Evolutionary conservation across 202 grass and related monocot genomes (phyloP), one percentile per base, ranked within the genome.

Genomic region (Zizania palustris): DNA sequence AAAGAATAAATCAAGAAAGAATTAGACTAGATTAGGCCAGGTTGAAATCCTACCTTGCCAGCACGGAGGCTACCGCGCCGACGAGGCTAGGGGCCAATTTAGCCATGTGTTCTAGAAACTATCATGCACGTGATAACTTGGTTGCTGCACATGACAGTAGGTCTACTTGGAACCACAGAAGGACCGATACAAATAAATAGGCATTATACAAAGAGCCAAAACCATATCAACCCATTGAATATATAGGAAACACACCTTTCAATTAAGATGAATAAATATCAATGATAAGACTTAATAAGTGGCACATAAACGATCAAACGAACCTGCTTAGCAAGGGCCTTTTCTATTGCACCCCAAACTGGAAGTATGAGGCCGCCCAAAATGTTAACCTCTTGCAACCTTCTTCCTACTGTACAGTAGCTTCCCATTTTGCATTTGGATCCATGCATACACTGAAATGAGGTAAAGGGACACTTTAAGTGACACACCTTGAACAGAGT

Each of bases 361-460:
- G 96, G 96, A 87, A 99, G 85, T 85, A 99, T 99, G 19, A 99
- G 92, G 73, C 96, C 96, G 34, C 96, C 96, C 80, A 99, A 88
- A 82, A 99, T 79, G 67, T 89, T 93, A 40, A 96, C 82, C 67
- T 96, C 96, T 82, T 99, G 96, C 74, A 99, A 83, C 54, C 96
- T 82, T 90, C 80, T 93, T 49, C 96, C 96, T 58, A 99, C 87
- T 40, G 90, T 99, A 88, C 96, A 99, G 76, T 93, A 93, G 78
- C 75, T 87, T 15, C 96, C 90, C 77, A 91, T 50, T 90, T 96
- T 99, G 79, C 96, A 99, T 89, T 99, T 99, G 7, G 87, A 87
- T 57, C 96, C 96, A 63, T 99, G 96, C 96, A 99, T 99, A 60
- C 96, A 99, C 96, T 99, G 90, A 83, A 90, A 96, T 70, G 67